Evolutionary conservation across 768 basidiomycete species (phyloP).

Genomic region (Mycena filopes): DNA sequence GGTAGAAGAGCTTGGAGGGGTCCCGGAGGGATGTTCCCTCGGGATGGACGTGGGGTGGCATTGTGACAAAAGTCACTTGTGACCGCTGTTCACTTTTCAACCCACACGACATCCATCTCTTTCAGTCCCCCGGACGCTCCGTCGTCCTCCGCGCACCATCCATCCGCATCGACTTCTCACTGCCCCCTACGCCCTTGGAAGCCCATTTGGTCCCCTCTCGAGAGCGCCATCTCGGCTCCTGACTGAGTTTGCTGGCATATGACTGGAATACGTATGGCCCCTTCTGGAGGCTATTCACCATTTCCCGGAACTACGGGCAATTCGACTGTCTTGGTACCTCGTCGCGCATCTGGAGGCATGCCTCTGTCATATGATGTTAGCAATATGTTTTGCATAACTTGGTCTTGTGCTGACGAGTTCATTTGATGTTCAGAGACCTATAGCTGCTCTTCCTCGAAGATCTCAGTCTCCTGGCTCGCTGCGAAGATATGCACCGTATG

Average conservation of each 20-base stretch:
- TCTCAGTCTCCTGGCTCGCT: conserved; percentile 62
- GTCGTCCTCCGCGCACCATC: not conserved
- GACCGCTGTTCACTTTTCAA: conserved; percentile 21
- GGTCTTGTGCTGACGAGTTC: conserved; percentile 17
- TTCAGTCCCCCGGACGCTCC: not conserved
- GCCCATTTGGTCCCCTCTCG: not conserved
- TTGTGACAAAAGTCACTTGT: too few species aligned
- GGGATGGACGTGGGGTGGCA: conserved; percentile 29
- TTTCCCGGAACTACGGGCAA: conserved; percentile 44
- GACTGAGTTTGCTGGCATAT: conserved; percentile 24
- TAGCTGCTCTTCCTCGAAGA: conserved; percentile 48
- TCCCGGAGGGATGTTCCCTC: conserved; percentile 49
- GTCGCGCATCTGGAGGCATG: conserved; percentile 45
- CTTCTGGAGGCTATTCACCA: conserved; percentile 55
- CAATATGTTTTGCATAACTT: conserved; percentile 22
- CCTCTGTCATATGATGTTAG: conserved; percentile 54
- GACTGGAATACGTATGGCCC: conserved; percentile 54
- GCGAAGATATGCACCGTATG: conserved; percentile 56
- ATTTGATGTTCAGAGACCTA: conserved; percentile 46
- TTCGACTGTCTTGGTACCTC: conserved; percentile 44
- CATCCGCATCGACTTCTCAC: not conserved
- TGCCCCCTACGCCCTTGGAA: not conserved
- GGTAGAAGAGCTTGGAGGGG: conserved; percentile 63
- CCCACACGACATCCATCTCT: conserved; percentile 3
- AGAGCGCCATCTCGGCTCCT: conserved; percentile 26